Conservation (phyloP, 1,284 basidiomycete genomes). For the Sanghuangporus baumii region DNA sequence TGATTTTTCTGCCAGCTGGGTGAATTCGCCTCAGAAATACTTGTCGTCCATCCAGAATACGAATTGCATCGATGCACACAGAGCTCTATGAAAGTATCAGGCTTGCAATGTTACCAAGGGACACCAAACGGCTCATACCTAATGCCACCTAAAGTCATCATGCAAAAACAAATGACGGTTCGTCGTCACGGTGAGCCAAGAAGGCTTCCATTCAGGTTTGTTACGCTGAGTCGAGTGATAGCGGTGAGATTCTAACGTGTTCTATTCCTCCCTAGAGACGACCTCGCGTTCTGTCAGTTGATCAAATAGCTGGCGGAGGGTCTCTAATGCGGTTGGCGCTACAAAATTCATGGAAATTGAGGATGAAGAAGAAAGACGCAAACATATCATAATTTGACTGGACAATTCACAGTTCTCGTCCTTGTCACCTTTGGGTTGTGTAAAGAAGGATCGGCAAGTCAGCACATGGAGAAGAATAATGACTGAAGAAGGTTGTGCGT, state of each 20-base stretch:
- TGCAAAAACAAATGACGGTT: not conserved
- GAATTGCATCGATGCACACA: not conserved
- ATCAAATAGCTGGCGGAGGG: too few relatives aligned
- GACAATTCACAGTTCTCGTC: too few relatives aligned
- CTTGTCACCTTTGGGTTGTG: too few relatives aligned
- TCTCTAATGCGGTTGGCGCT: not conserved
- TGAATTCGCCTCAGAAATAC: not conserved
- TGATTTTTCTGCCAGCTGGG: conserved; percentile 12
- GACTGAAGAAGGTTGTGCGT: too few relatives aligned
- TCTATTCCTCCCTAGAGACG: conserved; percentile 1
- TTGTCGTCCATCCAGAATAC: not conserved
- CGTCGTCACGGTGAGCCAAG: conserved; percentile 15
- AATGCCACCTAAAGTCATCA: not conserved
- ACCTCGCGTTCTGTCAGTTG: not conserved
- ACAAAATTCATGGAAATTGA: too few relatives aligned
- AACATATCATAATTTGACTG: too few relatives aligned
- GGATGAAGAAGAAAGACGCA: too few relatives aligned
- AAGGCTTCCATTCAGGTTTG: conserved; percentile 21
- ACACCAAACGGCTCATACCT: too few relatives aligned
- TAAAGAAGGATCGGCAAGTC: too few relatives aligned
- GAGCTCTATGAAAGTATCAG: not conserved
- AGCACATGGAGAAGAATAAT: too few relatives aligned
- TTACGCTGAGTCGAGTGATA: conserved; percentile 22
- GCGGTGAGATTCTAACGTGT: conserved; percentile 7
- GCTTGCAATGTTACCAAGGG: too few relatives aligned